Percentiles rank a stretch among this genome's conserved stretches.
Evolutionary conservation across 352 stramenopile genomes (phyloP).

Genomic region (Elongisporangium undulatum): DNA sequence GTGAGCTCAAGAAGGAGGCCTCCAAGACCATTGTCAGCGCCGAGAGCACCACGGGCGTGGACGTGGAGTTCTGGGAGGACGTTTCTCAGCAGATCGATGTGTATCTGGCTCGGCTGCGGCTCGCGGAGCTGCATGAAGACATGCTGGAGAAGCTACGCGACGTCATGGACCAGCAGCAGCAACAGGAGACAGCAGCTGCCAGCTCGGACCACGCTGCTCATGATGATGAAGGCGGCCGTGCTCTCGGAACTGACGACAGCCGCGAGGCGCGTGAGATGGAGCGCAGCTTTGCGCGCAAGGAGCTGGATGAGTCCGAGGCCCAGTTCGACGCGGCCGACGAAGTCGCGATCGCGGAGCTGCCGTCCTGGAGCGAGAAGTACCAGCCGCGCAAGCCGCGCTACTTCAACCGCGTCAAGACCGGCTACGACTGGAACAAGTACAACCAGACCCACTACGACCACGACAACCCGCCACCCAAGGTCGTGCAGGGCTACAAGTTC

Average conservation of each 20-base stretch:
- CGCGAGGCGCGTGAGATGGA: constrained; percentile 66
- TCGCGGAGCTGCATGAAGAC: constrained; percentile 91
- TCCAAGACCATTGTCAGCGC: constrained; percentile 61
- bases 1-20: constrained; percentile 54
- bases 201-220: constrained; percentile 10
- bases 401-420: constrained; percentile 99
- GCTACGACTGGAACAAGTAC: constrained; percentile 99
- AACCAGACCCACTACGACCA: constrained; percentile 99
- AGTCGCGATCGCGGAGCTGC: constrained; percentile 62
- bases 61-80: constrained; percentile 94
- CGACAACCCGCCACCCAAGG: constrained; percentile 99
- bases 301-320: constrained; percentile 63
- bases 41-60: constrained; percentile 54
- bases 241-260: constrained; percentile 37
- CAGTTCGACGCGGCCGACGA: constrained; percentile 90
- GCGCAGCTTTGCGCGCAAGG: constrained; percentile 50
- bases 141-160: constrained; percentile 93
- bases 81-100: constrained; percentile 92
- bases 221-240: constrained; percentile 21
- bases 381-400: constrained; percentile 97
- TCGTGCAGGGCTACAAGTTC: constrained; percentile 99
- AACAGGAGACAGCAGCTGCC: constrained; percentile 20
- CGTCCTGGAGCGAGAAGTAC: constrained; percentile 96
- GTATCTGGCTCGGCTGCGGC: constrained; percentile 83
- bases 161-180: constrained; percentile 85